Base-by-base conservation (phyloP, 164 flowering plant genomes). In the Macadamia integrifolia region DNA sequence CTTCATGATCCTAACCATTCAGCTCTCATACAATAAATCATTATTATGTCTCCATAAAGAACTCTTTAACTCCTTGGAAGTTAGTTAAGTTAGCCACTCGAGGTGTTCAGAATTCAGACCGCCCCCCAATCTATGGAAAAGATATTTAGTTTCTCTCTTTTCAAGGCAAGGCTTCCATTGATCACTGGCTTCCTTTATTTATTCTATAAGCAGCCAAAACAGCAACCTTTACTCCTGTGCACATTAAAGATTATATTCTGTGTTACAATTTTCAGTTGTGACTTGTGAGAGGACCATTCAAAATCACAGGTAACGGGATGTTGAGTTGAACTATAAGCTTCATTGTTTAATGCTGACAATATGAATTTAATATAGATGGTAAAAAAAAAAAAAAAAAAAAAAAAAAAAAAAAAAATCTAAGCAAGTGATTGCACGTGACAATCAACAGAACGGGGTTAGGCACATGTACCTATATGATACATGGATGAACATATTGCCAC, bases 161-260 rank as follows among this genome's bases (percentile, higher is more conserved):
- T 59, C 61, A 1, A 59, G 61, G 42, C 61, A 59, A 59, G 42
- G 61, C 61, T 59, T 59, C 61, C 61, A 30, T 30, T 11, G 42
- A 59, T 59, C 42, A 59, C 61, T 40, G 61, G 61, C 35, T 59
- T 28, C 42, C 15, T 3, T 31, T 17, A 10, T 57, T 3, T 13
- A 3, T 28, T 6, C 3, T 4, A 58, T 30, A 10, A 59, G 31
- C 15, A 15, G 61, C 14, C 10, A 28, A 31, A 6, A 9, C 4
- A 29, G 32, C 31, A 29, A 1, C 42, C 31, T 59, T 59, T 59
- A 40, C 12, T 59, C 15, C 31, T 0, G 31, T 9, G 55, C 12
- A 50, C 9, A 23, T 23, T 1, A 23, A 17, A 3, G 28, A 56
- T 9, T 56, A 17, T 17, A 56, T 12, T 56, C 28, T 56, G 28